Evolutionary conservation across 352 stramenopile species (phyloP), one percentile per base, ranked within the genome.

Genomic region (Aphanomyces invadans): DNA sequence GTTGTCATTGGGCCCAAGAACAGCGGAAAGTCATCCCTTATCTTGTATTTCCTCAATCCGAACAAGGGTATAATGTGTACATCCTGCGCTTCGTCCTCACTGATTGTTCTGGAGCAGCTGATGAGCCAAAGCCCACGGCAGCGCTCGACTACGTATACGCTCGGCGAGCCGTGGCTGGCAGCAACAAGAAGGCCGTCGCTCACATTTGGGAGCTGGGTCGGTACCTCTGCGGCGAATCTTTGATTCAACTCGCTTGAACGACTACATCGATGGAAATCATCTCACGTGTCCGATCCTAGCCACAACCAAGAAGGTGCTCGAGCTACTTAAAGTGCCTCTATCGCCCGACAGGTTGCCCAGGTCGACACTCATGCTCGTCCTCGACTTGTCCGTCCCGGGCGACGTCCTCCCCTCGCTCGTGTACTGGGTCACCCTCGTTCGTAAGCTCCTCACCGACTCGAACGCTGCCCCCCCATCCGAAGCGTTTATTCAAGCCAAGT

Each of bases 171-270:
- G 29, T 71, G 36, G 21, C 59, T 52, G 52, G 48, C 60, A 62
- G 38, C 25, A 74, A 73, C 28, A 59, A 44, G 25, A 93, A 89
- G 68, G 80, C 80, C 69, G 83, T 97, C 1, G 88, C 89, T 21
- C 87, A 97, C 65, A 94, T 97, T 68, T 97, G 89, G 90, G 90
- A 97, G 73, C 81, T 97, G 32, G 78, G 78, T 32, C n/a, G n/a
- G n/a, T n/a, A n/a, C n/a, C n/a, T n/a, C n/a, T n/a, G n/a, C n/a
- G n/a, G n/a, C n/a, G n/a, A n/a, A n/a, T n/a, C n/a, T n/a, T n/a
- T n/a, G n/a, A n/a, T n/a, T n/a, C n/a, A n/a, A n/a, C n/a, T n/a
- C n/a, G n/a, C n/a, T n/a, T n/a, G n/a, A n/a, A n/a, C n/a, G n/a
- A n/a, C n/a, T n/a, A n/a, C n/a, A n/a, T n/a, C n/a, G n/a, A n/a